Percentiles rank a stretch among this genome's conserved stretches.
Conservation (phyloP, 306 rosid species). For the Dicorynia guianensis region DNA sequence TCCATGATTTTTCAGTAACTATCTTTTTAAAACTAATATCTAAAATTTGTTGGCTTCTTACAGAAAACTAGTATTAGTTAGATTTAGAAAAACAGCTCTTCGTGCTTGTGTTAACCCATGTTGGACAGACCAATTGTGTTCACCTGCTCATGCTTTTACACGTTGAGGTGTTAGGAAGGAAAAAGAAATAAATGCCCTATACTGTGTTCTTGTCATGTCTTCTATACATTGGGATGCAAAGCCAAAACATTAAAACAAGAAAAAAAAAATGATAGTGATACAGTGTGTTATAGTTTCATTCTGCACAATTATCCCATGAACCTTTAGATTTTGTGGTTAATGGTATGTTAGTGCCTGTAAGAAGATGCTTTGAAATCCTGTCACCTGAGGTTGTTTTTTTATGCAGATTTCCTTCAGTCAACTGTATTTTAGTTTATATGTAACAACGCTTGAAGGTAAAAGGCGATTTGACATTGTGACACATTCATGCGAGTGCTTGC, state of each 20-base stretch:
- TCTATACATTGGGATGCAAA: not conserved
- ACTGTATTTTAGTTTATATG: not conserved
- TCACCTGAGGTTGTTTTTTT: not conserved
- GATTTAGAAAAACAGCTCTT: not conserved
- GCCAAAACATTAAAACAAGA: not conserved
- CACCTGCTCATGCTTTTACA: not conserved
- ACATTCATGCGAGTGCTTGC: not conserved
- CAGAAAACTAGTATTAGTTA: not conserved
- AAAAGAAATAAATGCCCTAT: not conserved
- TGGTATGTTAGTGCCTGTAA: not conserved
- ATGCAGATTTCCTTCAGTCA: not conserved
- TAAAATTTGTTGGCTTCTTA: not conserved
- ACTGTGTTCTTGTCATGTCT: not conserved
- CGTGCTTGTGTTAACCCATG: not conserved
- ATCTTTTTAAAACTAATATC: not conserved
- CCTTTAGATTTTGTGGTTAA: not conserved
- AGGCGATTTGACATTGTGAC: not conserved
- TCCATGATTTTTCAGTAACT: not conserved
- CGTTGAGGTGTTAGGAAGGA: not conserved
- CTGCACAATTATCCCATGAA: not conserved
- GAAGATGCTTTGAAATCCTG: not conserved
- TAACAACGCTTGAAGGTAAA: not conserved
- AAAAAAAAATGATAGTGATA: not conserved
- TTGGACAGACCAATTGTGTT: not conserved
- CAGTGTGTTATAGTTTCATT: not conserved